These are phyloP conservation scores for Osmozyma mogii DNA, from an alignment of 805 yeast species.

Conservation along the genomic window DNA sequence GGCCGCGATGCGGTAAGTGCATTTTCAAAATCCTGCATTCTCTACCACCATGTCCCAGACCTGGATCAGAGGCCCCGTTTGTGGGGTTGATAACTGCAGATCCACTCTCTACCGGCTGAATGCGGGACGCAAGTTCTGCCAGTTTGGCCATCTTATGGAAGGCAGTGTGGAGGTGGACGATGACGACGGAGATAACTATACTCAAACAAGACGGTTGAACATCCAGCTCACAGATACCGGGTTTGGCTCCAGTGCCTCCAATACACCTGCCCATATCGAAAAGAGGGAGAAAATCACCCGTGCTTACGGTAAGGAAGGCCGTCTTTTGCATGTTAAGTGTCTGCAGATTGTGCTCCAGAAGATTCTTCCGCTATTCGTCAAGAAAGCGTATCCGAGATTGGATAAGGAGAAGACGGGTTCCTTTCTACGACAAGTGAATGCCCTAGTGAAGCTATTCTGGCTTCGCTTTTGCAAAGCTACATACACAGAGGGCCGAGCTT, in stretches of 20 bases:
- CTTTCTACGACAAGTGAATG: constrained; percentile 9
- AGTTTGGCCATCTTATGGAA: constrained; percentile 82
- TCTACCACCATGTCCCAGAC: constrained; percentile 15
- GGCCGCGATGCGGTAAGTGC: too few relatives aligned
- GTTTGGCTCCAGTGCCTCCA: constrained; percentile 7
- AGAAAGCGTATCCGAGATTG: constrained; percentile 4
- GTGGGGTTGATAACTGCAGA: constrained; percentile 88
- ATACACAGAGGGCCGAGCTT: constrained; percentile 1
- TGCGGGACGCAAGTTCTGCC: constrained; percentile 80
- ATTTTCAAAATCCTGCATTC: too few relatives aligned
- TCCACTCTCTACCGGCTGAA: constrained; percentile 63
- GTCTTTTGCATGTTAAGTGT: constrained; percentile 34
- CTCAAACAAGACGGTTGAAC: constrained; percentile 48
- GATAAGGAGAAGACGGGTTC: constrained; percentile 3
- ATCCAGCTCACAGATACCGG: constrained; percentile 31
- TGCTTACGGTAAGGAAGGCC: constrained; percentile 44
- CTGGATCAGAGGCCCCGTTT: constrained; percentile 68
- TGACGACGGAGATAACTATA: constrained; percentile 60
- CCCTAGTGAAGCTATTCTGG: constrained; percentile 29
- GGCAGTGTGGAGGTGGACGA: constrained; percentile 74
- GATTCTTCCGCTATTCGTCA: constrained; percentile 9
- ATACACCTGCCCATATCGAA: background rate
- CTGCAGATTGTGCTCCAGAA: constrained; percentile 44
- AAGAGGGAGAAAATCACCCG: constrained; percentile 5
- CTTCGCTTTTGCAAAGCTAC: constrained; percentile 9